These are phyloP conservation scores for Apiospora sp. DNA, from an alignment of 2,329 filamentous ascomycete species.

Conservation along the genomic window DNA sequence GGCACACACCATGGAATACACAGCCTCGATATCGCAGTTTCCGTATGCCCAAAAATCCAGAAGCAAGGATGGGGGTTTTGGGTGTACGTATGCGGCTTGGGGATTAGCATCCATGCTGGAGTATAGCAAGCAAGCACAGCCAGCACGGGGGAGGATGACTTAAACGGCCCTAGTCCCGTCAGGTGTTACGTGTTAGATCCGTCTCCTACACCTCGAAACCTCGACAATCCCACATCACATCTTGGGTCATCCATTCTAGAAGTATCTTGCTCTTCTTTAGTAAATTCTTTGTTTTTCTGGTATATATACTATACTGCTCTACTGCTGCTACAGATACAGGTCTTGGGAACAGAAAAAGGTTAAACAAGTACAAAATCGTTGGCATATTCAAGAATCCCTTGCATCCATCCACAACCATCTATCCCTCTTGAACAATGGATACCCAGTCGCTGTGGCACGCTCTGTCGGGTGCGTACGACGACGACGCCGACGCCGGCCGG, in stretches of 20 bases:
- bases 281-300: no score
- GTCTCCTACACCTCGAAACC: not conserved
- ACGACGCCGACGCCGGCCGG: not conserved
- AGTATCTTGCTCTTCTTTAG: not conserved
- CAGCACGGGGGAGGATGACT: not conserved
- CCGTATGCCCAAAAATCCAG: not conserved
- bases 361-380: not conserved
- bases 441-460: conserved; percentile 22
- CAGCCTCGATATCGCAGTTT: no score
- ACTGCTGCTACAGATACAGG: not conserved
- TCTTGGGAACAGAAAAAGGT: not conserved
- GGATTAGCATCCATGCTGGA: not conserved
- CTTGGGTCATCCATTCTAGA: not conserved
- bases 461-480: conserved; percentile 8
- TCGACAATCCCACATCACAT: not conserved
- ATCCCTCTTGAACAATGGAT: not conserved
- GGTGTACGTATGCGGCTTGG: not conserved
- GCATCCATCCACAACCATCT: no score
- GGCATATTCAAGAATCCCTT: not conserved
- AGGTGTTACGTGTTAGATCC: conserved; percentile 9
- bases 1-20: no score
- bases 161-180: conserved; percentile 2
- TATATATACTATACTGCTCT: not conserved
- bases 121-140: not conserved
- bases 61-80: not conserved